Base-by-base conservation (phyloP, 768 basidiomycete genomes). In the Galerina sulciceps region DNA sequence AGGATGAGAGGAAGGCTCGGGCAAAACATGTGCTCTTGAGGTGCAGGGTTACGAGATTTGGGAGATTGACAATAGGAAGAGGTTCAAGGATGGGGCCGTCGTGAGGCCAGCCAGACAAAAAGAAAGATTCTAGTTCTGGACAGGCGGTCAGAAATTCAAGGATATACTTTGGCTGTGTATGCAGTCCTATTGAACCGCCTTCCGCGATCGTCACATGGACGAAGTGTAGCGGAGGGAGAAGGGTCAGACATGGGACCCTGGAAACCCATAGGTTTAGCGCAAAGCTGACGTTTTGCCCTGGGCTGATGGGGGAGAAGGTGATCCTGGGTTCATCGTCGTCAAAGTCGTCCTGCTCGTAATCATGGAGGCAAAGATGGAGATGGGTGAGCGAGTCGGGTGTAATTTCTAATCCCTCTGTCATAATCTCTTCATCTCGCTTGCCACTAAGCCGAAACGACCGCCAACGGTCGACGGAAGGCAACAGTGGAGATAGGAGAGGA, bases 111-210 rank as follows among this genome's bases (percentile, higher is more conserved):
- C 89, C 88, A 35, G 75, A 77, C 47, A 86, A 80, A 51, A 77
- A 76, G 61, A 91, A 82, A 17, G 76, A 75, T 67, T 89, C 82
- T 44, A 92, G 79, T 53, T 78, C 75, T 1, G 89, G 87, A 62
- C 84, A 89, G 26, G 79, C 80, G 6, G 76, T 71, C 35, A 93
- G 81, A 67, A 92, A 88, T 43, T 74, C 73, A 59, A 91, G 79
- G 41, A 90, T 74, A 34, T 79, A 77, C 41, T 73, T 71, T 10
- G 87, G 80, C 34, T 76, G 76, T 15, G 79, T 74, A 65, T 71
- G 76, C 60, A 73, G 72, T 58, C 64, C 74, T 15, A 57, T 64
- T 42, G 72, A 73, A 44, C 63, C 76, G 59, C 69, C 73, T 69
- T 91, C 89, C 9, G 74, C 71, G 60, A 91, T 85, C 42, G 76